Conservation (phyloP, 2,329 filamentous ascomycete species). For the Fusarium chuoi region DNA sequence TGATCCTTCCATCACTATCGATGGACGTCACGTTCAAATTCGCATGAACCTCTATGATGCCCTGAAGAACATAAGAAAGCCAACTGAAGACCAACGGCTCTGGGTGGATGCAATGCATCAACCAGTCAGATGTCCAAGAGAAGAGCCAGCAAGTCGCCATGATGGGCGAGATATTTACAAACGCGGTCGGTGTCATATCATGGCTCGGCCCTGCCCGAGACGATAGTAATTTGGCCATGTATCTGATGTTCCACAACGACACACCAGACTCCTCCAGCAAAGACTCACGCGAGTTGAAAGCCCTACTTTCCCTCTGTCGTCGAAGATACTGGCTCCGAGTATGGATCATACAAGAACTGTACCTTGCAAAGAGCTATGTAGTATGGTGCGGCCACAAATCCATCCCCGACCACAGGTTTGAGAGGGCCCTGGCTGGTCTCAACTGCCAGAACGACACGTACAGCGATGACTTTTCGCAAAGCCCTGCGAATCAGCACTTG, state of each 20-base stretch:
- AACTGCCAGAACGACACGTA: too few relatives aligned
- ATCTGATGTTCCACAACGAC: too few relatives aligned
- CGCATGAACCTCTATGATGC: background rate
- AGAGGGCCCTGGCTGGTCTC: too few relatives aligned
- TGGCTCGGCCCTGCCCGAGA: background rate
- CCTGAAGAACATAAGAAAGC: background rate
- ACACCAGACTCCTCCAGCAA: too few relatives aligned
- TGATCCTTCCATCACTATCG: background rate
- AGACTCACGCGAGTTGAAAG: rapidly evolving
- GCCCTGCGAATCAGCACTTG: background rate
- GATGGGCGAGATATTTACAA: rapidly evolving
- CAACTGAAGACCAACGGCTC: background rate
- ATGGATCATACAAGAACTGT: background rate
- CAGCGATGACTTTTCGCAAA: background rate
- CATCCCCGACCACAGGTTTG: background rate
- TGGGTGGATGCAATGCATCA: background rate
- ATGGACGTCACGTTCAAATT: background rate
- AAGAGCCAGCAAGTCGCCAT: background rate
- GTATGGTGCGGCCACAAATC: background rate
- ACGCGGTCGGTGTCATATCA: background rate
- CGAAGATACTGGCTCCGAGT: background rate
- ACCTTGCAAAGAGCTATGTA: background rate
- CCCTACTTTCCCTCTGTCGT: rapidly evolving
- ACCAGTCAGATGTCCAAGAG: background rate
- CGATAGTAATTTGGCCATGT: too few relatives aligned